phyloP scores from a whole-genome alignment of 352 stramenopile genomes.

The Globisporangium okanoganense region DNA sequence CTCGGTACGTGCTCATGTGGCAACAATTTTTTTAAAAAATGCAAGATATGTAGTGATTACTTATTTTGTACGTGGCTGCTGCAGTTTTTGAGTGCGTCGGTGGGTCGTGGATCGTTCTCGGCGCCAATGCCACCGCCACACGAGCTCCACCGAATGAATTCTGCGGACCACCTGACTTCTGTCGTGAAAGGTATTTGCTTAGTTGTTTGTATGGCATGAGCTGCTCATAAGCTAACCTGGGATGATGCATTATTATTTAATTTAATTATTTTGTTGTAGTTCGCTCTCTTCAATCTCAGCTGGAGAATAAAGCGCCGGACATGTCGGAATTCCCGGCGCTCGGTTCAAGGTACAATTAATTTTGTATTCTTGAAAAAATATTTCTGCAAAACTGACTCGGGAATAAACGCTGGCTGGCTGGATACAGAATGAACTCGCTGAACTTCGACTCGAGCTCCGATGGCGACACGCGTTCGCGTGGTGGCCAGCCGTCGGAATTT shows the following conservation, averaged over 20 bases:
- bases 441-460: constrained; percentile 42
- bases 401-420: not conserved
- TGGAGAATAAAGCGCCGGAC: constrained; percentile 71
- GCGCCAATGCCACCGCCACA: constrained; percentile 28
- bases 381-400: not conserved
- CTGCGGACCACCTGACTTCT: constrained; percentile 25
- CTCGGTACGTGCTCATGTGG: constrained; percentile 32
- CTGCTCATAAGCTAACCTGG: not conserved
- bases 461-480: constrained; percentile 29
- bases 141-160: constrained; percentile 65
- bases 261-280: constrained; percentile 20
- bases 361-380: not conserved
- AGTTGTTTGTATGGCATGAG: not conserved
- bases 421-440: constrained; percentile 51
- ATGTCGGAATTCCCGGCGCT: constrained; percentile 85
- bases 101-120: constrained; percentile 25
- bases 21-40: not conserved
- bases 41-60: not conserved
- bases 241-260: not conserved
- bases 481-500: constrained; percentile 67
- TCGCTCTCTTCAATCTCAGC: constrained; percentile 41
- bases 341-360: constrained; percentile 37
- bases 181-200: constrained; percentile 26
- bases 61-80: not conserved
- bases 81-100: constrained; percentile 52